These are phyloP conservation scores for Dissophora globulifera DNA, from an alignment of 192 early-diverging fungal species.

Conservation along the genomic window DNA sequence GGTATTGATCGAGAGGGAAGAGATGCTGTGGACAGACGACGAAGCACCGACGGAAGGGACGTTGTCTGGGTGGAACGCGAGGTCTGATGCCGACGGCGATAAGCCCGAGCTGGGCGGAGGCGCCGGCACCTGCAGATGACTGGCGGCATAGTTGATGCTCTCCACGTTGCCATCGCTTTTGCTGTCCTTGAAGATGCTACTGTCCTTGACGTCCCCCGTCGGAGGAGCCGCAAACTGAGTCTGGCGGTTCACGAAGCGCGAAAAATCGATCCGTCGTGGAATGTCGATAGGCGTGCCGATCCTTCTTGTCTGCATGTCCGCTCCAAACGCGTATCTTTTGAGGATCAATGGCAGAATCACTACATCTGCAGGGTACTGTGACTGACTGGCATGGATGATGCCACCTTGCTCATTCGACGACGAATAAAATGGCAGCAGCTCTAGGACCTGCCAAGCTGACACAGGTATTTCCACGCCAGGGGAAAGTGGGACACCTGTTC, in stretches of 20 bases:
- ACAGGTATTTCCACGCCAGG: constrained; percentile 61
- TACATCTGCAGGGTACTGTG: constrained; percentile 65
- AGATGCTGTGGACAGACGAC: constrained; percentile 18
- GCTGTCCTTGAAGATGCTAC: not conserved
- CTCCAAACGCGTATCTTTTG: constrained; percentile 71
- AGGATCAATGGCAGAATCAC: constrained; percentile 75
- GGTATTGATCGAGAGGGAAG: constrained; percentile 28
- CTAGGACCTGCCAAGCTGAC: constrained; percentile 76
- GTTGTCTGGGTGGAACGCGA: not conserved
- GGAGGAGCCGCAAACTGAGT: constrained; percentile 19
- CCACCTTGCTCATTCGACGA: constrained; percentile 73
- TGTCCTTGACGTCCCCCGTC: constrained; percentile 17
- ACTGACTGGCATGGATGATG: constrained; percentile 47
- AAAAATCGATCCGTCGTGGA: constrained; percentile 61
- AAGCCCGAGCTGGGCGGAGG: not conserved
- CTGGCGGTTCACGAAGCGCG: constrained; percentile 60
- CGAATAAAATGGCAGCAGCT: constrained; percentile 76
- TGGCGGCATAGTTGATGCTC: too few species aligned
- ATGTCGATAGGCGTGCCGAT: constrained; percentile 61
- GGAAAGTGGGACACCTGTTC: constrained; percentile 40
- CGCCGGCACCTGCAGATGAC: too few species aligned
- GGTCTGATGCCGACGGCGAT: constrained; percentile 3
- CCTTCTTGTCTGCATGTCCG: constrained; percentile 48
- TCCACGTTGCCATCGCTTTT: not conserved
- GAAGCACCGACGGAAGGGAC: constrained; percentile 17